Percentiles rank a stretch among this genome's conserved stretches.
Conservation (phyloP, 2,329 filamentous ascomycete genomes). For the Verticillium zaregamsianum region DNA sequence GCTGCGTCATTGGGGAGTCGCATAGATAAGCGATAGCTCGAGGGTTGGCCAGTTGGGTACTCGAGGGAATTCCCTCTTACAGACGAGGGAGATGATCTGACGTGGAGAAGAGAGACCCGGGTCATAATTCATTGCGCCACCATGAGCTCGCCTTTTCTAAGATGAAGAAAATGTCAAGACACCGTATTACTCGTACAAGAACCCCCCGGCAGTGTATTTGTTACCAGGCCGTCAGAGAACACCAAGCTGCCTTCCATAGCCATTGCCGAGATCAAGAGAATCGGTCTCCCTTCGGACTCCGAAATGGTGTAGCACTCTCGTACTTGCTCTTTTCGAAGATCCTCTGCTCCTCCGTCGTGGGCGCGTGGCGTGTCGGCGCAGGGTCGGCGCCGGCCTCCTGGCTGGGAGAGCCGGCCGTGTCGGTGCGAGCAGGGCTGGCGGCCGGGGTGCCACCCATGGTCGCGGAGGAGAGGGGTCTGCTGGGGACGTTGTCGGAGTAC, state of each 20-base stretch:
- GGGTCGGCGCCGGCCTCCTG: conserved; percentile 72
- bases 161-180: background rate
- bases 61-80: background rate
- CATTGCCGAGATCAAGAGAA: conserved; percentile 54
- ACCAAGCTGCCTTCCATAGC: background rate
- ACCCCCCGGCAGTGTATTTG: background rate
- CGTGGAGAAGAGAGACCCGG: background rate
- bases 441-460: conserved; percentile 29
- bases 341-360: conserved; percentile 63
- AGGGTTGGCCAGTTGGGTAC: background rate
- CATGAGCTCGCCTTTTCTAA: background rate
- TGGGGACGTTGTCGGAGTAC: conserved; percentile 34
- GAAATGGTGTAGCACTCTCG: conserved; percentile 72
- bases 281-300: conserved; percentile 78
- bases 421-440: conserved; percentile 51
- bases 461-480: conserved; percentile 25
- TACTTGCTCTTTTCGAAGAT: conserved; percentile 83
- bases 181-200: background rate
- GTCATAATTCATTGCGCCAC: background rate
- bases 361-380: conserved; percentile 80
- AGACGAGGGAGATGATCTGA: background rate
- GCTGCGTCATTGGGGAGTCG: background rate
- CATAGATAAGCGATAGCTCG: background rate
- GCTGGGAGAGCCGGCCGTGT: conserved; percentile 59
- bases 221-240: background rate